These are phyloP conservation scores for Diaporthe velutina DNA, from an alignment of 2,329 filamentous ascomycete species.

Conservation along the genomic window DNA sequence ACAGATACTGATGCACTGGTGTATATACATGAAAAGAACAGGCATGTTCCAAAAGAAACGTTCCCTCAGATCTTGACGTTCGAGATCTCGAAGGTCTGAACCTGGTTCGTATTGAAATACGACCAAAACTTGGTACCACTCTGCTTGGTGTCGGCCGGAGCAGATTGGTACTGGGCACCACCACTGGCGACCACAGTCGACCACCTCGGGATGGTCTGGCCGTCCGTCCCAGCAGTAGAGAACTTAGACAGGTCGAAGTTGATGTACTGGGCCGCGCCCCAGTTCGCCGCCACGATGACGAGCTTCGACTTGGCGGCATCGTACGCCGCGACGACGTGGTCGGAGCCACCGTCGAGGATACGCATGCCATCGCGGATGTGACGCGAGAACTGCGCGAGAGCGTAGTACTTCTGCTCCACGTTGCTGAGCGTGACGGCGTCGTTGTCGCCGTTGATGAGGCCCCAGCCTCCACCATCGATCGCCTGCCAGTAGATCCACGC, in stretches of 20 bases:
- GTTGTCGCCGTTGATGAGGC: slow-evolving; percentile 55
- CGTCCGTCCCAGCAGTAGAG: slow-evolving; percentile 46
- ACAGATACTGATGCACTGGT: not conserved
- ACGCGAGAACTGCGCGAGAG: slow-evolving; percentile 56
- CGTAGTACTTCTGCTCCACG: slow-evolving; percentile 55
- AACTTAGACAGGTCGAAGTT: slow-evolving; percentile 56
- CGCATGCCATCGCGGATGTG: slow-evolving; percentile 57
- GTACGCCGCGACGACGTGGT: slow-evolving; percentile 55
- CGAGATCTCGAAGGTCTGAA: slow-evolving; percentile 55
- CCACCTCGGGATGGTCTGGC: slow-evolving; percentile 52
- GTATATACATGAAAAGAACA: not conserved
- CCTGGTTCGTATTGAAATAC: slow-evolving; percentile 49
- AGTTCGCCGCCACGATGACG: slow-evolving; percentile 56
- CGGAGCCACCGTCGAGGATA: slow-evolving; percentile 52
- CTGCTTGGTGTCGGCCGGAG: slow-evolving; percentile 48
- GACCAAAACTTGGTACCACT: slow-evolving; percentile 53
- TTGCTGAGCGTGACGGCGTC: slow-evolving; percentile 47
- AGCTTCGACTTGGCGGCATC: slow-evolving; percentile 50
- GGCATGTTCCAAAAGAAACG: too few relatives aligned
- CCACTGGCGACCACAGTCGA: slow-evolving; percentile 49
- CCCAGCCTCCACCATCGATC: slow-evolving; percentile 56
- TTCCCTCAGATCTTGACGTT: slow-evolving; percentile 43
- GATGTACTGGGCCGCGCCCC: slow-evolving; percentile 51
- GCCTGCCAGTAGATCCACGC: slow-evolving; percentile 61
- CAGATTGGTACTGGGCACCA: slow-evolving; percentile 50